phyloP scores from a whole-genome alignment of 1,284 basidiomycete species.

The Singerocomus inundabilis region DNA sequence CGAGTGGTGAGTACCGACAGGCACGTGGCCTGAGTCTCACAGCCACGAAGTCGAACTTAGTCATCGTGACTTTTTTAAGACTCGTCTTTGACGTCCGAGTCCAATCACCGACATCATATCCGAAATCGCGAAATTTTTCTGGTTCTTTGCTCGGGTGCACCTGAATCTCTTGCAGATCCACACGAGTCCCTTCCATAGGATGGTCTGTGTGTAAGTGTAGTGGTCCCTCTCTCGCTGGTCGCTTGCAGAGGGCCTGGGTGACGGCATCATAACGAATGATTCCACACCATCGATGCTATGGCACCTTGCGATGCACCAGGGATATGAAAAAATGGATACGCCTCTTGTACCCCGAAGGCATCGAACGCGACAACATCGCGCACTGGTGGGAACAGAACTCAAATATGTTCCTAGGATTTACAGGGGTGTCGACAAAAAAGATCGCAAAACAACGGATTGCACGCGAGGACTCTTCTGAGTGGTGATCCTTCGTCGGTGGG shows the following conservation, averaged over 20 bases:
- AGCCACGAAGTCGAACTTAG: constrained; percentile 12
- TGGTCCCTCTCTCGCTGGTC: neutral
- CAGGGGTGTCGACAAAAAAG: no score
- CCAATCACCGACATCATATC: neutral
- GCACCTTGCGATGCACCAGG: neutral
- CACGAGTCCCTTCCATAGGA: neutral
- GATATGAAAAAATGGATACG: neutral
- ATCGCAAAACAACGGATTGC: no score
- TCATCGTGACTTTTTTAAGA: neutral
- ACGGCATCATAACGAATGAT: neutral
- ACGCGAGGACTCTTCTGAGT: no score
- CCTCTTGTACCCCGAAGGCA: no score
- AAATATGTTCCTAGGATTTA: neutral
- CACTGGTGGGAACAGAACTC: neutral
- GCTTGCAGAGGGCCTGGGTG: neutral
- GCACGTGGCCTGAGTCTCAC: constrained; percentile 1
- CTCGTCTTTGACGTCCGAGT: neutral
- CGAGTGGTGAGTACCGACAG: neutral
- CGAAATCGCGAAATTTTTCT: neutral
- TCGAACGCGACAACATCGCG: no score
- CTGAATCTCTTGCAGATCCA: neutral
- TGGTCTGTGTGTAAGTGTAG: neutral
- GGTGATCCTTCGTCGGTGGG: no score
- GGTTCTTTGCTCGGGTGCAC: neutral
- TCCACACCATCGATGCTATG: neutral